A percentile compares a stretch with the other conserved stretches of the same genome.
phyloP scores from a whole-genome alignment of 2,329 filamentous ascomycete species.

The Domatiomyces catenatus region DNA sequence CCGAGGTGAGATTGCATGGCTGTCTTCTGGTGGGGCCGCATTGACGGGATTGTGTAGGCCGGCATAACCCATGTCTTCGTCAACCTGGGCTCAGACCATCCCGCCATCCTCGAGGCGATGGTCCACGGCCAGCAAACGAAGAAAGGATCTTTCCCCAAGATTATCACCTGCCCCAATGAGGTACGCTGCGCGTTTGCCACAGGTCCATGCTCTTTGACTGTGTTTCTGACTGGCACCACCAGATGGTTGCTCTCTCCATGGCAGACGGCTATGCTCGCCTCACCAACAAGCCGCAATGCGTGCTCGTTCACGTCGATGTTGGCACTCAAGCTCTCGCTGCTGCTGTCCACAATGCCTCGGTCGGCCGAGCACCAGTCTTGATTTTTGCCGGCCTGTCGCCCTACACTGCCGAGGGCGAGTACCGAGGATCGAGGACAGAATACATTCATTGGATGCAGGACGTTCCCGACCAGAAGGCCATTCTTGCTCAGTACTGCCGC shows the following conservation, averaged over 20 bases:
- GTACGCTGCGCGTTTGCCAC: slow-evolving; percentile 26
- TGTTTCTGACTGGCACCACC: not conserved
- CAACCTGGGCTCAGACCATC: slow-evolving; percentile 45
- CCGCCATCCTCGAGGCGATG: slow-evolving; percentile 66
- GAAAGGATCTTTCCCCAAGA: slow-evolving; percentile 49
- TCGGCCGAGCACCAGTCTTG: slow-evolving; percentile 57
- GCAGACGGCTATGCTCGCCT: slow-evolving; percentile 65
- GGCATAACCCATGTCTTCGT: slow-evolving; percentile 38
- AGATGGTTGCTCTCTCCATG: slow-evolving; percentile 78
- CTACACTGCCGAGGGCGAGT: slow-evolving; percentile 62
- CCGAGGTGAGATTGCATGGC: slow-evolving; percentile 45
- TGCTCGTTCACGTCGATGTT: slow-evolving; percentile 69
- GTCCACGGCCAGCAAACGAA: slow-evolving; percentile 58
- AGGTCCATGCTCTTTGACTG: slow-evolving; percentile 6
- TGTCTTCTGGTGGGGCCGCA: not conserved
- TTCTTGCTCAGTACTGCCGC: slow-evolving; percentile 71
- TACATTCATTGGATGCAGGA: slow-evolving; percentile 82
- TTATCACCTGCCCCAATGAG: slow-evolving; percentile 70
- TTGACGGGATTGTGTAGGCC: slow-evolving; percentile 22
- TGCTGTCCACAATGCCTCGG: slow-evolving; percentile 65
- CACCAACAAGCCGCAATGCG: slow-evolving; percentile 57
- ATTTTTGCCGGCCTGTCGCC: slow-evolving; percentile 67
- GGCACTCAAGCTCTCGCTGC: slow-evolving; percentile 65
- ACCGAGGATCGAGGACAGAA: slow-evolving; percentile 61
- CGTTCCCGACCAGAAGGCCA: slow-evolving; percentile 65